Evolutionary conservation across 139 green algal genomes (phyloP).

Genomic region (Volvox africanus): DNA sequence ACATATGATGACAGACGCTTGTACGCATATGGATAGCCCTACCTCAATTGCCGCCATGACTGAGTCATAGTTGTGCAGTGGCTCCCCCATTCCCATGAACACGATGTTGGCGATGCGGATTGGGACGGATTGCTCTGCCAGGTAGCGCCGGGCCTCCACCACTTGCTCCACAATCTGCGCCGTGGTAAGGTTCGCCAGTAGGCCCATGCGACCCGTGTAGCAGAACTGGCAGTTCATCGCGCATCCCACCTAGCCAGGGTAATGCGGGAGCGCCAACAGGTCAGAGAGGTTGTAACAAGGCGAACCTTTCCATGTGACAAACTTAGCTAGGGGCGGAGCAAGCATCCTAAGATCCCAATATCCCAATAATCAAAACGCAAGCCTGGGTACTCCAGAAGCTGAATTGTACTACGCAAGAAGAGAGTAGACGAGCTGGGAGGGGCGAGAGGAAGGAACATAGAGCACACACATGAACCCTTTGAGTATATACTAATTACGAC

Average conservation of each 20-base stretch:
- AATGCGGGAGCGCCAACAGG: not conserved
- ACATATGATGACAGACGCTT: too few species aligned
- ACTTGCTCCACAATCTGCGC: conserved; percentile 91
- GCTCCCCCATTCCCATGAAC: conserved; percentile 90
- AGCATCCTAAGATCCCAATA: too few species aligned
- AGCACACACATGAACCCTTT: too few species aligned
- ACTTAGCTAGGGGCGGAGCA: too few species aligned
- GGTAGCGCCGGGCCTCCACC: conserved; percentile 52
- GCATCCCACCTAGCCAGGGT: conserved; percentile 75
- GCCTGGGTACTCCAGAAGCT: too few species aligned
- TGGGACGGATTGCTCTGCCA: conserved; percentile 46
- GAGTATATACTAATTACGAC: too few species aligned
- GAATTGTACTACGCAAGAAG: too few species aligned
- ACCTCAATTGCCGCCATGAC: conserved; percentile 84
- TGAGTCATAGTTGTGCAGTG: conserved; percentile 84
- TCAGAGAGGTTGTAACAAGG: too few species aligned
- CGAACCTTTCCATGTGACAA: too few species aligned
- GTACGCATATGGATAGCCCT: not conserved
- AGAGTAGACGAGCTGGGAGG: too few species aligned
- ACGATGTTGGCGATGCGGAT: conserved; percentile 86
- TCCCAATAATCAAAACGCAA: too few species aligned
- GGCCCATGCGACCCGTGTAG: conserved; percentile 87
- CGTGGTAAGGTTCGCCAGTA: conserved; percentile 79
- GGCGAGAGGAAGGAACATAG: too few species aligned
- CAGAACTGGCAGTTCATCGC: conserved; percentile 92